phyloP scores from a whole-genome alignment of 1,139 yeast genomes.

The Chernovozyma aurita region DNA sequence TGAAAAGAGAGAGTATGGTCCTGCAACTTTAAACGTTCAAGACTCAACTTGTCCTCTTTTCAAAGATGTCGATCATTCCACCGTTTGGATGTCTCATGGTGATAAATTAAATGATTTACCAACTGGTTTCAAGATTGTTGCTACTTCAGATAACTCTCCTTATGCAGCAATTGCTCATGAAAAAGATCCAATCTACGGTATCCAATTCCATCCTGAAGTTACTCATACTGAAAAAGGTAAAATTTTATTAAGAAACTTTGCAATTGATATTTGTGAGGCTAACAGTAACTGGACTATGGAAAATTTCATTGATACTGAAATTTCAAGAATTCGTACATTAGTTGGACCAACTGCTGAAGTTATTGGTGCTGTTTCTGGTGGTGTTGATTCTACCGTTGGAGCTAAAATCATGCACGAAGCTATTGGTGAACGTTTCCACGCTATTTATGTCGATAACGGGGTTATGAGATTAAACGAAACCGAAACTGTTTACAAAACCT shows the following conservation, averaged over 20 bases:
- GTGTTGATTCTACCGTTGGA: conserved; percentile 99
- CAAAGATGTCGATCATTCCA: conserved; percentile 84
- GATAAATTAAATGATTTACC: conserved; percentile 93
- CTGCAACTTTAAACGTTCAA: conserved; percentile 79
- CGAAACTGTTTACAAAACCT: conserved; percentile 76
- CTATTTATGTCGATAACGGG: conserved; percentile 96
- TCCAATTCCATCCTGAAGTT: conserved; percentile 99
- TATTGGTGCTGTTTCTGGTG: conserved; percentile 99
- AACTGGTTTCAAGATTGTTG: conserved; percentile 82
- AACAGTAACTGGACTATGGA: conserved; percentile 95
- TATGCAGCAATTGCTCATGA: conserved; percentile 88
- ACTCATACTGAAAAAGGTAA: conserved; percentile 95
- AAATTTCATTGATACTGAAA: conserved; percentile 95
- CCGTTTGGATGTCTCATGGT: conserved; percentile 99
- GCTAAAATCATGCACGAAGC: conserved; percentile 98
- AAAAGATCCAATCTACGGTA: conserved; percentile 75
- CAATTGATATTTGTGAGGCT: conserved; percentile 84
- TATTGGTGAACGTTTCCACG: conserved; percentile 98
- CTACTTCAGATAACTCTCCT: conserved; percentile 91
- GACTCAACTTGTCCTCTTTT: conserved; percentile 70
- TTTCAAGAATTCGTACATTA: conserved; percentile 79
- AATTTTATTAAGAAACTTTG: conserved; percentile 81
- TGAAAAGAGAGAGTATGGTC: conserved; percentile 98
- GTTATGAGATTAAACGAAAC: conserved; percentile 95
- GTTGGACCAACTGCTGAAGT: conserved; percentile 99